Percentiles rank a stretch among this genome's conserved stretches.
Conservation (phyloP, 208 protist species). For the Tritrichomonas foetus region DNA sequence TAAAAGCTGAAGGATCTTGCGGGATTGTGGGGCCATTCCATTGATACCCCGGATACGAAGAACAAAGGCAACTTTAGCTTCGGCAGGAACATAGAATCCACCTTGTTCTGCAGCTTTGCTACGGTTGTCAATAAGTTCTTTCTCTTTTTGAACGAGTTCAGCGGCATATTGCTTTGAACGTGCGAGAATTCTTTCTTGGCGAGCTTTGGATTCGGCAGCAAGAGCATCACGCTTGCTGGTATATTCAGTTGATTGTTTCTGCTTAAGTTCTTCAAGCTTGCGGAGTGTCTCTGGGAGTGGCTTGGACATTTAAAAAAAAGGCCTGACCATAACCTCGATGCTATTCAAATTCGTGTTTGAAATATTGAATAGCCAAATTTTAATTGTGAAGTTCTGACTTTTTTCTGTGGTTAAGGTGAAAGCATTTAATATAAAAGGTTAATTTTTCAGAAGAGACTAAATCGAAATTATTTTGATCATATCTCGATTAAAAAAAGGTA, state of each 20-base stretch:
- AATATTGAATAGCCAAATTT: too few species aligned
- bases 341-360: too few species aligned
- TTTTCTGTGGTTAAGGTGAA: too few species aligned
- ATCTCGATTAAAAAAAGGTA: too few species aligned
- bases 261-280: background rate
- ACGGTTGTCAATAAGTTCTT: conserved; percentile 69
- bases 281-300: conserved; percentile 14
- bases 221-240: conserved; percentile 13
- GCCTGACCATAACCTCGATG: background rate
- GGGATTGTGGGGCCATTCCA: conserved; percentile 86
- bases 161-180: conserved; percentile 78
- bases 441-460: too few species aligned
- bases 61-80: conserved; percentile 97
- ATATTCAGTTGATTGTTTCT: background rate
- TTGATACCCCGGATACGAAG: conserved; percentile 98
- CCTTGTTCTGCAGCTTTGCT: conserved; percentile 76
- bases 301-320: conserved; percentile 1
- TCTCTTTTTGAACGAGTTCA: conserved; percentile 83
- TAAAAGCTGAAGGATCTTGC: conserved; percentile 97
- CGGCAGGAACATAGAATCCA: conserved; percentile 84
- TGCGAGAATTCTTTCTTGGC: conserved; percentile 89
- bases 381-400: too few species aligned
- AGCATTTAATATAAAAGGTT: too few species aligned
- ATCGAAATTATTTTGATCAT: too few species aligned
- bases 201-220: conserved; percentile 70